These are phyloP conservation scores for Salix viminalis DNA, from an alignment of 345 rosid genomes.

Conservation along the genomic window DNA sequence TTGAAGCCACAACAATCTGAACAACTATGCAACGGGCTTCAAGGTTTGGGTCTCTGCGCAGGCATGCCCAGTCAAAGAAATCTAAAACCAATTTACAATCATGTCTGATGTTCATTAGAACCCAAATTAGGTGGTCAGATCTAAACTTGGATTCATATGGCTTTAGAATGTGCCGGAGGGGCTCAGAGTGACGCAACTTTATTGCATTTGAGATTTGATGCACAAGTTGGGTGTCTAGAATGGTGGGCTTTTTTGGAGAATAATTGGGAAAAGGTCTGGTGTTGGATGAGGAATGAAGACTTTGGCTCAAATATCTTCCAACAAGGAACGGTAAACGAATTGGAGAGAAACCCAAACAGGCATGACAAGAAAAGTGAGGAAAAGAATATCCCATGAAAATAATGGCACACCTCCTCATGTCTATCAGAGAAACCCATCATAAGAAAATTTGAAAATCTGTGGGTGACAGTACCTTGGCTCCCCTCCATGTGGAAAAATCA, in stretches of 20 bases:
- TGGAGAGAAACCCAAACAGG: slow-evolving; percentile 15
- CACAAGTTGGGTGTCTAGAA: slow-evolving; percentile 68
- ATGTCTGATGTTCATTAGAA: slow-evolving; percentile 67
- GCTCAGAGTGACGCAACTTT: slow-evolving; percentile 62
- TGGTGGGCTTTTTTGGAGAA: slow-evolving; percentile 71
- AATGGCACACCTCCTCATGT: slow-evolving; percentile 51
- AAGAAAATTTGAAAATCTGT: slow-evolving; percentile 16
- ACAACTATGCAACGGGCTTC: slow-evolving; percentile 73
- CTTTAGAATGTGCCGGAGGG: slow-evolving; percentile 51
- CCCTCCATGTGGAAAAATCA: slow-evolving; percentile 28
- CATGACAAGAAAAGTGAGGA: slow-evolving; percentile 21
- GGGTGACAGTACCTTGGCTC: slow-evolving; percentile 3
- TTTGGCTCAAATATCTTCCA: slow-evolving; percentile 8
- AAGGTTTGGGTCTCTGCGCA: slow-evolving; percentile 56
- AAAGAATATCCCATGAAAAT: slow-evolving; percentile 29
- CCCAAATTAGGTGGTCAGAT: slow-evolving; percentile 83
- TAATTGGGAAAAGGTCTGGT: slow-evolving; percentile 84
- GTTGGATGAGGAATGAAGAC: slow-evolving; percentile 18
- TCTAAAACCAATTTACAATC: slow-evolving; percentile 70
- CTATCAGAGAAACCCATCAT: slow-evolving; percentile 40
- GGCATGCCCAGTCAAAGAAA: slow-evolving; percentile 80
- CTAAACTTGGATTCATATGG: slow-evolving; percentile 70
- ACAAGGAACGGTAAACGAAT: not conserved
- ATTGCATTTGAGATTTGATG: slow-evolving; percentile 63
- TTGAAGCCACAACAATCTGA: slow-evolving; percentile 69